Base-by-base conservation (phyloP, 2,329 filamentous ascomycete genomes). In the Fusarium sp. region DNA sequence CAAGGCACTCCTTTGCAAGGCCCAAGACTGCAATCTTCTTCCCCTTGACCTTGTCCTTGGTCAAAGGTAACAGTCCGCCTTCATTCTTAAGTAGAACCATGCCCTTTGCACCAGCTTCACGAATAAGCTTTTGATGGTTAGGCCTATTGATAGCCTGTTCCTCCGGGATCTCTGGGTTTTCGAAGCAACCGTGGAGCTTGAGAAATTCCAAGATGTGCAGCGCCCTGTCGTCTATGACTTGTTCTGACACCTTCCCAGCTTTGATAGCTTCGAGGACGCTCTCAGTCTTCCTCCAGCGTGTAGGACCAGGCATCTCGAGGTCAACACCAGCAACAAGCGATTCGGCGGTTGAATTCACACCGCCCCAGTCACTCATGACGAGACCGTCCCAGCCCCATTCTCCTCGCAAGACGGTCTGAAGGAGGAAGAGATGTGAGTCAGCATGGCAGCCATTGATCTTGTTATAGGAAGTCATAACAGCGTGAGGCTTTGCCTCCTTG, bases 61-160 rank as follows among this genome's bases (percentile, higher is more conserved):
- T 80, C 69, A 90, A 85, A 2, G 88, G 88, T 10, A 90, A 78
- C 11, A 89, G 75, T 4, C 77, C 78, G 2, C 83, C 82, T 61
- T 89, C 83, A 67, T 90, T 90, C 77, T 90, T 90, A 59, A 90
- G 77, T 6, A 90, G 78, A 0, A 87, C 88, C 36, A 38, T 38
- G 2, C 36, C 36, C 16, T 38, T 38, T 2, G 36, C n/a, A 11
- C 36, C 36, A 18, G 33, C 90, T 74, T 1, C 88, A 88, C 75
- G 90, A 85, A 13, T 67, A 53, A 14, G 65, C 66, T 55, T 55
- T 14, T 50, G 61, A 33, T 71, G 64, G 53, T 79, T 76, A 13
- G 74, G 76, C 36, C 65, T 72, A 58, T 75, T 62, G 50, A 70
- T 38, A 13, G 66, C 67, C 29, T 70, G 54, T 38, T 73, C 71